phyloP scores from a whole-genome alignment of 306 rosid species.

The Myrica gale region DNA sequence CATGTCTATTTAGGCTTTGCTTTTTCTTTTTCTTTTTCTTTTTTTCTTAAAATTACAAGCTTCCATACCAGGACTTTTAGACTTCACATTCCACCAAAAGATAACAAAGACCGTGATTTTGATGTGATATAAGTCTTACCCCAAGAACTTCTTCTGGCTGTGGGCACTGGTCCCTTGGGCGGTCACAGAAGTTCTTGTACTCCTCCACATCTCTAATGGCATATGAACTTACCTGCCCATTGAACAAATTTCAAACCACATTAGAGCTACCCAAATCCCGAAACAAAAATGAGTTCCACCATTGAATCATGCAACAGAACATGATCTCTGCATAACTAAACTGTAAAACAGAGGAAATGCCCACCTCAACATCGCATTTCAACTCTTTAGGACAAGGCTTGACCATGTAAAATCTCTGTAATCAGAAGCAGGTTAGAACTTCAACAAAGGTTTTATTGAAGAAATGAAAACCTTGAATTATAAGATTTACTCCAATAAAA shows the following conservation, averaged over 20 bases:
- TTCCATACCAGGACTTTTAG: not conserved
- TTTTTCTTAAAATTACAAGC: not conserved
- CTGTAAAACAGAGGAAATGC: constrained; percentile 20
- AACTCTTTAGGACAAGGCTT: constrained; percentile 95
- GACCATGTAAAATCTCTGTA: constrained; percentile 92
- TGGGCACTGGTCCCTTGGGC: constrained; percentile 90
- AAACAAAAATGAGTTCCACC: not conserved
- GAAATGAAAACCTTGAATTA: not conserved
- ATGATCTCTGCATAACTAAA: not conserved
- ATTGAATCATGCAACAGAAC: not conserved
- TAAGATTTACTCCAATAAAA: not conserved
- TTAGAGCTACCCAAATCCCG: constrained; percentile 5
- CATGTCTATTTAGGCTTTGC: not conserved
- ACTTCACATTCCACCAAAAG: constrained; percentile 13
- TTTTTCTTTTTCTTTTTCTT: not conserved
- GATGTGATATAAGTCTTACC: constrained; percentile 45
- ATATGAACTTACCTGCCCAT: constrained; percentile 69
- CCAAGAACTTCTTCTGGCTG: constrained; percentile 94
- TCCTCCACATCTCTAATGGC: constrained; percentile 95
- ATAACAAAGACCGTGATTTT: constrained; percentile 25
- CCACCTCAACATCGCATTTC: constrained; percentile 97
- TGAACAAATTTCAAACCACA: constrained; percentile 17
- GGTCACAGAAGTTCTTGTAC: constrained; percentile 94
- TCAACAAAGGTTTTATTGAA: constrained; percentile 9
- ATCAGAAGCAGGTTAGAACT: constrained; percentile 5